Base-by-base conservation (phyloP, 2,329 filamentous ascomycete genomes). In the Hypoxylon rubiginosum region DNA sequence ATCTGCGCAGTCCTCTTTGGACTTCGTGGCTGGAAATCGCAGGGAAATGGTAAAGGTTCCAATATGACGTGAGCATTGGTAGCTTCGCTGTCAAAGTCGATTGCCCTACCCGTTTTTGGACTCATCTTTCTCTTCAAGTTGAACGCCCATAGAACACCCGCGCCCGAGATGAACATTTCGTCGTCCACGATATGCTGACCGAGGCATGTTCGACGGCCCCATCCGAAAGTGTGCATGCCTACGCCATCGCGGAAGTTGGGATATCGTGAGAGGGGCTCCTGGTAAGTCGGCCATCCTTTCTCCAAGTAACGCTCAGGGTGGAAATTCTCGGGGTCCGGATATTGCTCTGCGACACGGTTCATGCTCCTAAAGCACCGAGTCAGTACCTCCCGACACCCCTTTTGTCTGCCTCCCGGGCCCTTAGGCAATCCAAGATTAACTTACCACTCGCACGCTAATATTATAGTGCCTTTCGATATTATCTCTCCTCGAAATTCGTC, bases 141-240 rank as follows among this genome's bases (percentile, higher is more conserved):
- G 66, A 86, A 85, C 0, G 80, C 84, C 85, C 84, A 87, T 41
- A 84, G 80, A 9, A 85, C 73, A 6, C 76, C 77, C 3, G 83
- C 83, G 21, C 81, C 83, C 7, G 82, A 79, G 49, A 86, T 79
- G 69, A 86, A 84, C 71, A 86, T 82, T 76, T 88, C 86, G 72
- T 88, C 85, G 71, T 90, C 86, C 26, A 86, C 89, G 49, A 91
- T 84, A 58, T 85, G 85, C 78, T 88, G 86, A 4, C 88, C 88
- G 4, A 90, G 82, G 71, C 88, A 91, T 13, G 85, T 84, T 66
- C 89, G 83, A 46, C 88, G 86, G 34, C 88, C 89, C 81, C 84
- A 90, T 28, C 88, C 88, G 72, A 91, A 91, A 0, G 85, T 88
- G 67, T 88, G 85, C 84, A 90, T 88, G 39, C 84, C 84, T 1